Evolutionary conservation across 2,329 filamentous ascomycete species (phyloP).

Genomic region (Fusarium pilosicola): DNA sequence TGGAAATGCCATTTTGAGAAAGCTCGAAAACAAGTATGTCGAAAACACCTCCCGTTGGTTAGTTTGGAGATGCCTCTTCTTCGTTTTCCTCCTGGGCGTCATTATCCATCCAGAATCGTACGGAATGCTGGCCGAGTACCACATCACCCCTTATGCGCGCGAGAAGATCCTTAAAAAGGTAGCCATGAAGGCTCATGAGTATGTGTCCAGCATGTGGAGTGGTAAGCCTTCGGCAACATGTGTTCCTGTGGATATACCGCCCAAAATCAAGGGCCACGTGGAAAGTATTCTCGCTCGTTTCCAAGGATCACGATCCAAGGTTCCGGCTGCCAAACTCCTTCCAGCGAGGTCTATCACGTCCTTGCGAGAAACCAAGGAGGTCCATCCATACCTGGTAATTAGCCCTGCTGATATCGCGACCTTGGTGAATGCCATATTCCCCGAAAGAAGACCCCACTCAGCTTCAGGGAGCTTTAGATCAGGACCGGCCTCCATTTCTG

Average conservation of each 20-base stretch:
- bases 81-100: slow-evolving; percentile 83
- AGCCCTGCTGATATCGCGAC: slow-evolving; percentile 83
- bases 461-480: slow-evolving; percentile 70
- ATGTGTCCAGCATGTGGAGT: slow-evolving; percentile 82
- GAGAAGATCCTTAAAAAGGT: slow-evolving; percentile 85
- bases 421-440: slow-evolving; percentile 84
- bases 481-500: slow-evolving; percentile 74
- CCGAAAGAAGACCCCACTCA: slow-evolving; percentile 74
- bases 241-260: slow-evolving; percentile 60
- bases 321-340: slow-evolving; percentile 67
- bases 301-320: slow-evolving; percentile 61
- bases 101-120: slow-evolving; percentile 89
- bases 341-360: slow-evolving; percentile 78
- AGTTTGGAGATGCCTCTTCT: slow-evolving; percentile 92
- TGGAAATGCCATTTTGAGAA: slow-evolving; percentile 82
- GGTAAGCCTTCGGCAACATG: slow-evolving; percentile 68
- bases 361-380: slow-evolving; percentile 78
- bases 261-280: slow-evolving; percentile 73
- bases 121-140: slow-evolving; percentile 84
- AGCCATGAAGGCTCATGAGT: slow-evolving; percentile 80
- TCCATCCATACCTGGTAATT: slow-evolving; percentile 82
- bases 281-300: slow-evolving; percentile 77
- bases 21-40: slow-evolving; percentile 76
- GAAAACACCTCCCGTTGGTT: slow-evolving; percentile 84
- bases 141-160: slow-evolving; percentile 90